Base-by-base conservation (phyloP, 2,329 filamentous ascomycete species). In the Ophiostoma sp. region DNA sequence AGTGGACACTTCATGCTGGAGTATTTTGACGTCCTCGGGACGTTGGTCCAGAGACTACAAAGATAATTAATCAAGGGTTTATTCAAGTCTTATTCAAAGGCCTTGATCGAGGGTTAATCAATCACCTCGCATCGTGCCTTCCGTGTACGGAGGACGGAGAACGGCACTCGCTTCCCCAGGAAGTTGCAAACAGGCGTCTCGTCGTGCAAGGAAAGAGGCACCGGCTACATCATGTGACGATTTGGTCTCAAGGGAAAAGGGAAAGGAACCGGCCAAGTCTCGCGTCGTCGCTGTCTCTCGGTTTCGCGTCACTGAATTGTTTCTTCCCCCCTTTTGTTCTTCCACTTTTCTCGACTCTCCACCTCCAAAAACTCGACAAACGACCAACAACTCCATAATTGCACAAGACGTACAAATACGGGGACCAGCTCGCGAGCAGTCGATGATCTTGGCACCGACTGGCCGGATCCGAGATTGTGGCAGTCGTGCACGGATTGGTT, bases 401-500 rank as follows among this genome's bases (percentile, higher is more conserved):
- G 15, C 28, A 25, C 57, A 36, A 6, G 15, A 7, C n/a, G n/a
- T n/a, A 19, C 57, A 22, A 17, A 19, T 63, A 39, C 52, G 52
- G 52, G n/a, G 55, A 11, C 36, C 36, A 9, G 36, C 19, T 50
- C 57, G 39, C 45, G 19, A 63, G 12, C 19, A 42, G 25, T 28
- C 55, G 12, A 31, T 11, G 22, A 6, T 9, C 36, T 31, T 48
- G 57, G 57, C 57, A 64, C 57, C 69, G 45, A 50, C 69, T 71
- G 57, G 22, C 57, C 45, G 55, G 55, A 64, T 52, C 57, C 69
- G 69, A 64, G 25, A 17, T 33, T 64, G 69, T 71, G 52, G 42
- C 57, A 71, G 52, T 55, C 52, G 39, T 15, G 15, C 28, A 39
- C 45, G 19, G 50, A 19, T 19, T 48, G 42, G 66, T 45, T 45